Evolutionary conservation across 2,329 filamentous ascomycete genomes (phyloP).

Genomic region (Capronia americana): DNA sequence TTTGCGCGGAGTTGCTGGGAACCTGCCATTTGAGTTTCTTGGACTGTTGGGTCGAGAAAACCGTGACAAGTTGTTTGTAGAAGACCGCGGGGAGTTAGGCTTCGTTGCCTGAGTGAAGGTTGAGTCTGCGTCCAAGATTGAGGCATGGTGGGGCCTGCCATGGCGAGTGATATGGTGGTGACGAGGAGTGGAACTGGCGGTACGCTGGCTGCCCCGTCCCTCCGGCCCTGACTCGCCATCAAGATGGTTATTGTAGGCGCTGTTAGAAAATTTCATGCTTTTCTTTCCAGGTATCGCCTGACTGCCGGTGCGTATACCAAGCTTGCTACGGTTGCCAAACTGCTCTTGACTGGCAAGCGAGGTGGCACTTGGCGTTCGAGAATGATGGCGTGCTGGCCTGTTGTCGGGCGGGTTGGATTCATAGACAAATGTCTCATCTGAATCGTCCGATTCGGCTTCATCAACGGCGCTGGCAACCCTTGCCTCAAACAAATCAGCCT

Average conservation of each 20-base stretch:
- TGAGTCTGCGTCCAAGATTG: constrained; percentile 77
- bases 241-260: constrained; percentile 68
- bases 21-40: constrained; percentile 59
- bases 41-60: constrained; percentile 75
- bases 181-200: constrained; percentile 66
- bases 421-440: constrained; percentile 98
- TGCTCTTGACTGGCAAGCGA: constrained; percentile 66
- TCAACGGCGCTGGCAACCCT: constrained; percentile 96
- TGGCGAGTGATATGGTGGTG: constrained; percentile 83
- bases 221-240: constrained; percentile 72
- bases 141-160: constrained; percentile 73
- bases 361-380: constrained; percentile 90
- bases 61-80: constrained; percentile 52
- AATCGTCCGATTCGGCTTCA: constrained; percentile 94
- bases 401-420: constrained; percentile 86
- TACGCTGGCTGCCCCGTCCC: constrained; percentile 66
- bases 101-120: constrained; percentile 74
- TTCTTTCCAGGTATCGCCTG: constrained; percentile 75
- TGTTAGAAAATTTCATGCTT: constrained; percentile 95
- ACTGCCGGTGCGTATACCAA: constrained; percentile 68
- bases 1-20: constrained; percentile 58
- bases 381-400: constrained; percentile 80
- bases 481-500: constrained; percentile 97
- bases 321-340: constrained; percentile 63
- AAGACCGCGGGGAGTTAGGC: constrained; percentile 65